Evolutionary conservation across 495 filamentous ascomycete species (phyloP).

Genomic region (Penicillium parvum): DNA sequence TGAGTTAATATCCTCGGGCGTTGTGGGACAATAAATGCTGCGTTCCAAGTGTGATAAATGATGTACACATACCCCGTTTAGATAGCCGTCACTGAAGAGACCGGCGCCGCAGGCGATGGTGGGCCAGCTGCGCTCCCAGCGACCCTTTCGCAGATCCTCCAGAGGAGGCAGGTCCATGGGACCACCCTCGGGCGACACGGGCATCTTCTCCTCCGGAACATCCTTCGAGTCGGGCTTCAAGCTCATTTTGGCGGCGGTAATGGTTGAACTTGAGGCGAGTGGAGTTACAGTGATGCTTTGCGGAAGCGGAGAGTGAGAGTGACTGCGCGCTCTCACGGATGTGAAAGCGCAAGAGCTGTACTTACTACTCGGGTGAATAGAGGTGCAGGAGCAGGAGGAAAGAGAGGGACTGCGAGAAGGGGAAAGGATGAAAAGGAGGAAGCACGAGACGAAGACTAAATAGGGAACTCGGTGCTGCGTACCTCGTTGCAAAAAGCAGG

Average conservation of each 20-base stretch:
- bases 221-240: slow-evolving; percentile 2
- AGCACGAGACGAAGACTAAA: background rate
- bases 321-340: too few relatives aligned
- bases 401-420: background rate
- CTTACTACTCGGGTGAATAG: too few relatives aligned
- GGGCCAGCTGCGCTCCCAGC: slow-evolving; percentile 61
- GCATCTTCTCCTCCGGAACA: slow-evolving; percentile 16
- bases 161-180: slow-evolving; percentile 28
- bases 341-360: too few relatives aligned
- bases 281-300: background rate
- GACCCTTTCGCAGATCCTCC: slow-evolving; percentile 39
- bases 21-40: slow-evolving; percentile 6
- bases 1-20: background rate
- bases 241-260: slow-evolving; percentile 3
- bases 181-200: slow-evolving; percentile 6
- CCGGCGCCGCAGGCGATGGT: slow-evolving; percentile 83
- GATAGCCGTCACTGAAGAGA: slow-evolving; percentile 85
- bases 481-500: too few relatives aligned
- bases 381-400: background rate
- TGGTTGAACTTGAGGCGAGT: background rate
- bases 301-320: background rate
- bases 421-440: background rate
- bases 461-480: too few relatives aligned
- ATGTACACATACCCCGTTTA: slow-evolving; percentile 60
- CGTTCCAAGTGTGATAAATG: too few relatives aligned